A percentile compares a stretch with the other conserved stretches of the same genome.
Evolutionary conservation across 2,329 filamentous ascomycete species (phyloP).

Genomic region (Teratosphaeria zuluensis): DNA sequence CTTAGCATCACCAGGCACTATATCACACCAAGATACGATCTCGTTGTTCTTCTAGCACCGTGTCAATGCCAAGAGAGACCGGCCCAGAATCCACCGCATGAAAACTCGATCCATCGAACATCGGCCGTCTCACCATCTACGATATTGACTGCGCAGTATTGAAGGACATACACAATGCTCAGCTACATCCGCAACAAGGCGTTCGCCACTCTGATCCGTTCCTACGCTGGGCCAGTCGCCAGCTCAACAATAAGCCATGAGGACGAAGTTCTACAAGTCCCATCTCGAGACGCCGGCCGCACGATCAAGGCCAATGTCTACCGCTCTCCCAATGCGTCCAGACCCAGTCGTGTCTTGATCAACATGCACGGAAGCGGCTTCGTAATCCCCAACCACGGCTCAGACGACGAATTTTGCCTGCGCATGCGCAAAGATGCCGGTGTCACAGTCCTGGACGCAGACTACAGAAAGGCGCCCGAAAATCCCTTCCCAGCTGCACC

Average conservation of each 20-base stretch:
- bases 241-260: background rate
- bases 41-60: background rate
- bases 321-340: conserved; percentile 1
- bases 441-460: conserved; percentile 31
- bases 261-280: conserved; percentile 12
- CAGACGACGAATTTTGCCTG: conserved; percentile 31
- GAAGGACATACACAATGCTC: background rate
- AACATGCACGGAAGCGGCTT: conserved; percentile 29
- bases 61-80: background rate
- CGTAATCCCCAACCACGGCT: conserved; percentile 28
- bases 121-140: background rate
- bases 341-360: conserved; percentile 20
- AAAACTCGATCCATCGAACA: background rate
- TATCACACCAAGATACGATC: background rate
- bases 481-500: conserved; percentile 34
- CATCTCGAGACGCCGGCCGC: conserved; percentile 12
- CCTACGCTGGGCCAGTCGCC: background rate
- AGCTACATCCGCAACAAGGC: background rate
- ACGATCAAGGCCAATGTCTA: conserved; percentile 19
- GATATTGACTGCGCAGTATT: background rate
- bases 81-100: background rate
- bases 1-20: background rate
- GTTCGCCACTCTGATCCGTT: background rate
- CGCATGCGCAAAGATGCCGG: conserved; percentile 25
- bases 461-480: conserved; percentile 37